Evolutionary conservation across 179 eudicot species (phyloP), one percentile per base, ranked within the genome.

Genomic region (Pouteria campechiana): DNA sequence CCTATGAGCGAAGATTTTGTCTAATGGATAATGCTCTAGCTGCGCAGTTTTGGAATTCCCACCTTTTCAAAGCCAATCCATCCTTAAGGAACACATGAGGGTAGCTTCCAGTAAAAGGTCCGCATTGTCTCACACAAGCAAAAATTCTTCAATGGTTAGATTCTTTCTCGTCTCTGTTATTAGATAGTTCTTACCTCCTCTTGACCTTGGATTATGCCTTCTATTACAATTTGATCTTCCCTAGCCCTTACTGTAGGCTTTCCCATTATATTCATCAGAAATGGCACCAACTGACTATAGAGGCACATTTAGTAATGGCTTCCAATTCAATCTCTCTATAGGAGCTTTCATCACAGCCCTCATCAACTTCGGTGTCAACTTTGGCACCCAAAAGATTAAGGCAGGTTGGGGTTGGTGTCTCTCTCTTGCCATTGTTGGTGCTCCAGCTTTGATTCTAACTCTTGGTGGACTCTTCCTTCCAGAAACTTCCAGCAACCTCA

Each of bases 401-500:
- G 50, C 24, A 7, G 73, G 61, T 14, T 67, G 56, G 53, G 78
- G 78, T 4, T 72, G 78, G 78, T 23, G 78, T 38, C 46, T 72
- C 25, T 72, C 73, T 10, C 46, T 72, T 37, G 58, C 64, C 17
- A 41, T 67, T 52, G 78, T 74, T 11, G 68, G 68, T 5, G 52
- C 37, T n/a, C 78, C 78, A 0, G 78, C 74, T 19, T 25, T 41
- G 19, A 17, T 63, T 13, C 38, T 67, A n/a, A 55, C 68, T 9
- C 1, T 63, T 0, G 78, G 74, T n/a, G 49, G 64, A 10, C 13
- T 72, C 10, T 63, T 67, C 32, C 68, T 72, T 19, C 71, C 72
- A n/a, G 78, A 72, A 44, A 72, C 78, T 17, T 70, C 78, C 7
- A 72, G 59, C 55, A 67, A 73, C 59, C 54, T 72, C 17, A 59